phyloP scores from a whole-genome alignment of 176 grass and related monocot genomes.

The Triticum dicoccoides region DNA sequence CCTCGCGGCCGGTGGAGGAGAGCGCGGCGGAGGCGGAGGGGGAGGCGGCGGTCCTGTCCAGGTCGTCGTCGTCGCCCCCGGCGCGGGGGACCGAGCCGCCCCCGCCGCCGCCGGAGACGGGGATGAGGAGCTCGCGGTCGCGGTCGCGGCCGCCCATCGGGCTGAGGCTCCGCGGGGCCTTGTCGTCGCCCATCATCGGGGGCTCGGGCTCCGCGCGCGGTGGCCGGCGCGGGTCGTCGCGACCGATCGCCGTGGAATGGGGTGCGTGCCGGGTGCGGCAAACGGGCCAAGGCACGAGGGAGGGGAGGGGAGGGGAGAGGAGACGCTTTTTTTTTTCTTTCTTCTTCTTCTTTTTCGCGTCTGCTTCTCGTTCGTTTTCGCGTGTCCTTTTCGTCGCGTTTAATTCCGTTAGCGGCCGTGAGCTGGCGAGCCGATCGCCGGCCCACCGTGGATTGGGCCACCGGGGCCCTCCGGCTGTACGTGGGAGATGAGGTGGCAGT shows the following conservation, averaged over 20 bases:
- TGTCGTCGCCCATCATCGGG: constrained; percentile 73
- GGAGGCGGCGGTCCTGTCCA: constrained; percentile 37
- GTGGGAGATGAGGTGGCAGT: background rate
- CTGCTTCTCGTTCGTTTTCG: background rate
- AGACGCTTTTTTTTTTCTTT: background rate
- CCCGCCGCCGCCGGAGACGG: constrained; percentile 53
- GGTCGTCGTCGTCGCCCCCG: constrained; percentile 28
- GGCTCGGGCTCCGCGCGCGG: background rate
- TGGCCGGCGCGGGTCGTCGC: constrained; percentile 22
- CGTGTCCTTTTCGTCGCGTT: background rate
- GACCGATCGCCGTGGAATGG: constrained; percentile 30
- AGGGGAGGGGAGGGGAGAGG: background rate
- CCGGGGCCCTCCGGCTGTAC: background rate
- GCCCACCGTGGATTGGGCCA: background rate
- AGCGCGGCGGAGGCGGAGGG: constrained; percentile 49
- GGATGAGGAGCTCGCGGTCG: constrained; percentile 86
- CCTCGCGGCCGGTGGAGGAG: constrained; percentile 78
- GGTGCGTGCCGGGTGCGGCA: constrained; percentile 17
- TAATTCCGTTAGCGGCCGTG: background rate
- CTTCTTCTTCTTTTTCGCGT: background rate
- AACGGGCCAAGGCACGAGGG: too few species aligned
- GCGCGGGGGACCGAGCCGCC: constrained; percentile 32
- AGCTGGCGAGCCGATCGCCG: background rate
- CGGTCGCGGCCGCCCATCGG: constrained; percentile 66
- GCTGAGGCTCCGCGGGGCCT: constrained; percentile 50